A percentile compares a stretch with the other conserved stretches of the same genome.
Evolutionary conservation across 208 protist genomes (phyloP).

Genomic region (Acanthamoeba royreba): DNA sequence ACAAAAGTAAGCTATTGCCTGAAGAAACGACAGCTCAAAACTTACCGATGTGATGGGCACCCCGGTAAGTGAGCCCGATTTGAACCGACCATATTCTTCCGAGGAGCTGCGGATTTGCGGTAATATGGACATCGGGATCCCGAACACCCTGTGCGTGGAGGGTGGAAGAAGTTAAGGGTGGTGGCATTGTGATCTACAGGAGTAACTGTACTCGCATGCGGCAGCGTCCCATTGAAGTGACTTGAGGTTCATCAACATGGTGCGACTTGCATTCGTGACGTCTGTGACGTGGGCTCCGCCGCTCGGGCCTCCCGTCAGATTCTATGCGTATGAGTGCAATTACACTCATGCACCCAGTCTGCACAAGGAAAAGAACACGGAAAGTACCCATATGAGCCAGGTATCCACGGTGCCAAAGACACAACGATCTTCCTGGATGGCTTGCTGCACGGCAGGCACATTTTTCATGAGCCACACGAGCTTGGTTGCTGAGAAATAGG

Average conservation of each 20-base stretch:
- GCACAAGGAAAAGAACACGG: background rate
- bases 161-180: background rate
- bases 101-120: constrained; percentile 85
- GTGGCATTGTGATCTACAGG: background rate
- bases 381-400: constrained; percentile 94
- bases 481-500: constrained; percentile 97
- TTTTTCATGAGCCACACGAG: constrained; percentile 96
- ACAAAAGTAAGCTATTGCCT: constrained; percentile 16
- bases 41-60: constrained; percentile 65
- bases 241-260: constrained; percentile 96
- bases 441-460: constrained; percentile 82
- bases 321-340: constrained; percentile 38
- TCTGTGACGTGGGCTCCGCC: constrained; percentile 88
- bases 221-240: constrained; percentile 91
- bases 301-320: constrained; percentile 82
- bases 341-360: too few species aligned
- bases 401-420: constrained; percentile 96
- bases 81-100: constrained; percentile 74
- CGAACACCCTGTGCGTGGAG: constrained; percentile 44
- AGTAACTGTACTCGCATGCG: constrained; percentile 66
- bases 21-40: background rate
- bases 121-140: constrained; percentile 85
- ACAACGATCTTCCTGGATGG: constrained; percentile 76
- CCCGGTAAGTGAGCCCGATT: constrained; percentile 51
- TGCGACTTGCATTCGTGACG: constrained; percentile 96